A percentile compares a stretch with the other conserved stretches of the same genome.
These are phyloP conservation scores for Clavispora carvajalis DNA, from an alignment of 805 yeast genomes.

Conservation along the genomic window DNA sequence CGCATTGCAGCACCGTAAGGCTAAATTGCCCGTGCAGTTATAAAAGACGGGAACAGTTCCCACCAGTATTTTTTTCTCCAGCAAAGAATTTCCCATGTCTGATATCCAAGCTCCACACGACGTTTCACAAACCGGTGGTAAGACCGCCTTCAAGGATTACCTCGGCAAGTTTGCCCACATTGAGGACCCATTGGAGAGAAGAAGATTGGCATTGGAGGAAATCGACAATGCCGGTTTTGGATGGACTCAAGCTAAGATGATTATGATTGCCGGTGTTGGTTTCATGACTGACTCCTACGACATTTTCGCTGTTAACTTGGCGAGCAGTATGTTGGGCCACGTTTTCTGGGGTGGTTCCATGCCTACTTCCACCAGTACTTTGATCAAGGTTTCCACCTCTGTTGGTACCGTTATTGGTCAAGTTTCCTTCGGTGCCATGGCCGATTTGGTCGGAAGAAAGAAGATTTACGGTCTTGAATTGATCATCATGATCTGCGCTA, in stretches of 20 bases:
- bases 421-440: slow-evolving; percentile 74
- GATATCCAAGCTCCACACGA: slow-evolving; percentile 19
- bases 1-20: neutral
- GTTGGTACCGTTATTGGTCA: slow-evolving; percentile 95
- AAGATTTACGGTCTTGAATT: slow-evolving; percentile 82
- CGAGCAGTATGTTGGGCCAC: slow-evolving; percentile 69
- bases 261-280: slow-evolving; percentile 86
- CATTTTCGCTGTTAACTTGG: slow-evolving; percentile 84
- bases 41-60: neutral
- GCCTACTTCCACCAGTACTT: slow-evolving; percentile 69
- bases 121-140: slow-evolving; percentile 53
- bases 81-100: slow-evolving; percentile 14
- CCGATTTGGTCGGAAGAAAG: slow-evolving; percentile 82
- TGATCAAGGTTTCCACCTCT: slow-evolving; percentile 83
- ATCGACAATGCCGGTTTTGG: slow-evolving; percentile 76
- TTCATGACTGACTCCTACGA: slow-evolving; percentile 91
- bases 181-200: slow-evolving; percentile 81
- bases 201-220: slow-evolving; percentile 78
- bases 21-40: neutral
- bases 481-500: slow-evolving; percentile 76
- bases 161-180: slow-evolving; percentile 75
- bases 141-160: slow-evolving; percentile 81
- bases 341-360: slow-evolving; percentile 64
- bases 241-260: slow-evolving; percentile 79
- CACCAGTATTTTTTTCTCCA: neutral